Base-by-base conservation (phyloP, 768 basidiomycete species). In the Tricholoma furcatifolium region DNA sequence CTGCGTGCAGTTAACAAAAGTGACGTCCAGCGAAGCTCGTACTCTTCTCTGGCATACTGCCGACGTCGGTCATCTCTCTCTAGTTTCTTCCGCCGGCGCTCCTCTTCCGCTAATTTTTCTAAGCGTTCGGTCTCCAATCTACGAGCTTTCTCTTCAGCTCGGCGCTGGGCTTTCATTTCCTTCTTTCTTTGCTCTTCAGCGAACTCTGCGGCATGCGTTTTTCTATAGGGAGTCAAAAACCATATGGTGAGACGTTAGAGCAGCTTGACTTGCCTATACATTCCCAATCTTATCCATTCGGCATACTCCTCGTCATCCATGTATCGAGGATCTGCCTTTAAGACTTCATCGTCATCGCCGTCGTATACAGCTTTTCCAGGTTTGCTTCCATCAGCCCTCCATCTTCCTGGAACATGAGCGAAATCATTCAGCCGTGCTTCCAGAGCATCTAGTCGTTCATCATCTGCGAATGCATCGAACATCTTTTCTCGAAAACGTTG, bases 261-360 rank as follows among this genome's bases (percentile, higher is more conserved):
- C 14, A 43, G 24, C n/a, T 23, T 55, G 23, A 48, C 39, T 42
- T 11, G 69, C 82, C 83, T 80, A 75, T 90, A 93, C 89, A 97
- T 95, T 43, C 91, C 91, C 21, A 78, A 69, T 57, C 93, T 74
- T 46, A 96, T 72, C 88, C 90, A 95, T 60, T 92, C 90, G 1
- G 87, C 82, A 59, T 96, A 96, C 54, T 91, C 86, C 59, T 94
- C 88, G 7, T 94, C 92, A 54, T 87, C 85, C 87, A 95, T 87
- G 43, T 64, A 43, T 31, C 62, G 67, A 36, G 71, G 80, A 60
- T 69, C 76, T 64, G 67, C 70, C 60, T 65, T 82, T 67, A 70
- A 55, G 60, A 74, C 68, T 24, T 69, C 69, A 57, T 77, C 73
- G 51, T 65, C 66, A 41, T 47, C 52, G 57, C 55, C 56, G 59